Evolutionary conservation across 306 rosid genomes (phyloP), one percentile per base, ranked within the genome.

Genomic region (Casuarina glauca): DNA sequence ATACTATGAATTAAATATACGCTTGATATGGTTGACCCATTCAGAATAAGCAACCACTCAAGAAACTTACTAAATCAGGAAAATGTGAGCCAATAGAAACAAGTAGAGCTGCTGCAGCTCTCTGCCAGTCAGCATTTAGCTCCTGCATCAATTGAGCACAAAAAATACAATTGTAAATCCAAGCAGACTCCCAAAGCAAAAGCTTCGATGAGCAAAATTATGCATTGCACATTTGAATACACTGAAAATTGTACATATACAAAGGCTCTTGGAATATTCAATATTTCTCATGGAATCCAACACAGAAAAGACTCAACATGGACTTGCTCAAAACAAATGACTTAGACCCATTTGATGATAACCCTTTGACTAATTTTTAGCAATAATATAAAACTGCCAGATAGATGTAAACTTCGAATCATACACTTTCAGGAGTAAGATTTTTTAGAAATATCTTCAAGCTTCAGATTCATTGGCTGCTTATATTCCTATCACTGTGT

Each of bases 71-170:
- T 45, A 94, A 91, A 82, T 94, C 98, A 1, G 97, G 95, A 74
- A 94, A 87, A 88, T 94, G 97, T 69, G 88, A 89, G 70, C 97
- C 97, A 72, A 94, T 90, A 11, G 98, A 89, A 74, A 94, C 97
- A 84, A 94, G 97, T 66, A 94, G 86, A 74, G 87, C 84, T 73
- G 96, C 78, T 69, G 98, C 98, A 80, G 97, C 95, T 77, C 95
- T 87, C 84, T 92, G 98, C 98, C 98, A 94, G 72, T 94, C 97
- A 19, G 90, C 82, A 84, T 87, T 89, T 76, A 92, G 85, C 61
- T 92, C 98, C 97, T 94, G 85, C 81, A 89, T 60, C 48, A 72
- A 55, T 42, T 70, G 76, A 70, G 64, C 71, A 54, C 39, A 44
- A 42, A 79, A 50, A 74, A 63, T 76, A 17, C 36, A 26, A 26